phyloP scores from a whole-genome alignment of 306 rosid genomes.

The Pyrus betulifolia region DNA sequence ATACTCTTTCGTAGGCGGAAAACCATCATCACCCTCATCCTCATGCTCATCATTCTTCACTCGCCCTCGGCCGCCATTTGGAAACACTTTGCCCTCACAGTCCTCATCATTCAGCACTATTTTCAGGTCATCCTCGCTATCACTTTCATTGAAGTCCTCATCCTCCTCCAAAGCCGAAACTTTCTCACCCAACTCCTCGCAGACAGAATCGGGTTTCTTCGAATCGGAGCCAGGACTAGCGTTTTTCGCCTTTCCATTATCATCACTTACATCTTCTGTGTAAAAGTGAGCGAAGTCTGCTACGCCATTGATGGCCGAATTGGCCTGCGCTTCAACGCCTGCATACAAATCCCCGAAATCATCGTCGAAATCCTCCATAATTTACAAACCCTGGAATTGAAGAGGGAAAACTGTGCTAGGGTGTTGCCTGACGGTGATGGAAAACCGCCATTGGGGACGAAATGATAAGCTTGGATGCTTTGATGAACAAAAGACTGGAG shows the following conservation, averaged over 20 bases:
- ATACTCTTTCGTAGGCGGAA: slow-evolving; percentile 4
- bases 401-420: background rate
- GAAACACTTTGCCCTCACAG: slow-evolving; percentile 3
- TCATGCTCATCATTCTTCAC: slow-evolving; percentile 8
- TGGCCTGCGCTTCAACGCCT: slow-evolving; percentile 26
- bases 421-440: background rate
- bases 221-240: background rate
- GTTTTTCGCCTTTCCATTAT: background rate
- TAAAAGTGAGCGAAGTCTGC: slow-evolving; percentile 4
- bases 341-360: slow-evolving; percentile 57
- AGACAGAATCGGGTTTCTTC: background rate
- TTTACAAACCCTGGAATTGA: background rate
- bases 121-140: slow-evolving; percentile 56
- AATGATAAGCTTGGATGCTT: background rate
- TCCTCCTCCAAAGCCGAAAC: slow-evolving; percentile 2
- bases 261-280: background rate
- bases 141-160: slow-evolving; percentile 29
- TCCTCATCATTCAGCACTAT: slow-evolving; percentile 60
- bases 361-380: slow-evolving; percentile 40
- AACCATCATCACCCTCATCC: slow-evolving; percentile 8
- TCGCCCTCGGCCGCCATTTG: slow-evolving; percentile 3
- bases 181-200: slow-evolving; percentile 4
- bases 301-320: slow-evolving; percentile 15
- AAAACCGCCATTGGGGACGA: slow-evolving; percentile 3
- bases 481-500: background rate